Evolutionary conservation across 2,329 filamentous ascomycete species (phyloP).

Genomic region (Fusarium algeriense): DNA sequence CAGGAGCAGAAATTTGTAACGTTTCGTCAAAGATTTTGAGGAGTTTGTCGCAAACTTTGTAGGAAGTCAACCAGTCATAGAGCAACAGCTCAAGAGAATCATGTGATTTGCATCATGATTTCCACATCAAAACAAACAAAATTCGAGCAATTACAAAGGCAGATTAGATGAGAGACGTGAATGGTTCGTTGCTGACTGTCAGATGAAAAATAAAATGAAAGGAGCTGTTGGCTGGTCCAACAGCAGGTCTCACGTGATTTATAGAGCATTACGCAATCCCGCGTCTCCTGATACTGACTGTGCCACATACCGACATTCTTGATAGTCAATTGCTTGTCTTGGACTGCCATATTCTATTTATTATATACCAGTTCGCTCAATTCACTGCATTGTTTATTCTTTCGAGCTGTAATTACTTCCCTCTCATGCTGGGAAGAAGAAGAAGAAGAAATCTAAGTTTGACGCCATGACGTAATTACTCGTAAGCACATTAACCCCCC

Average conservation of each 20-base stretch:
- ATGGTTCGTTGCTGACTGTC: background rate
- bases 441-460: background rate
- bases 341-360: background rate
- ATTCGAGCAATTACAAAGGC: background rate
- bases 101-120: background rate
- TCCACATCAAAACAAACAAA: background rate
- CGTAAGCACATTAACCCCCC: background rate
- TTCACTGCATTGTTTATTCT: background rate
- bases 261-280: slow-evolving; percentile 40
- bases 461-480: background rate
- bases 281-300: background rate
- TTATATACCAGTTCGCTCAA: background rate
- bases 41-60: slow-evolving; percentile 3
- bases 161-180: background rate
- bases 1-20: background rate
- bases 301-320: background rate
- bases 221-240: background rate
- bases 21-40: background rate
- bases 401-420: background rate
- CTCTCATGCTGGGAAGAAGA: background rate
- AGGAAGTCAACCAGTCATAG: background rate
- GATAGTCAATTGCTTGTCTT: background rate
- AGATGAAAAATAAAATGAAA: slow-evolving; percentile 13
- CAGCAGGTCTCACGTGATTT: slow-evolving; percentile 19
- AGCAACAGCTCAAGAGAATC: background rate